A percentile compares a stretch with the other conserved stretches of the same genome.
Conservation (phyloP, 2,329 filamentous ascomycete genomes). For the Monosporascus sp. region DNA sequence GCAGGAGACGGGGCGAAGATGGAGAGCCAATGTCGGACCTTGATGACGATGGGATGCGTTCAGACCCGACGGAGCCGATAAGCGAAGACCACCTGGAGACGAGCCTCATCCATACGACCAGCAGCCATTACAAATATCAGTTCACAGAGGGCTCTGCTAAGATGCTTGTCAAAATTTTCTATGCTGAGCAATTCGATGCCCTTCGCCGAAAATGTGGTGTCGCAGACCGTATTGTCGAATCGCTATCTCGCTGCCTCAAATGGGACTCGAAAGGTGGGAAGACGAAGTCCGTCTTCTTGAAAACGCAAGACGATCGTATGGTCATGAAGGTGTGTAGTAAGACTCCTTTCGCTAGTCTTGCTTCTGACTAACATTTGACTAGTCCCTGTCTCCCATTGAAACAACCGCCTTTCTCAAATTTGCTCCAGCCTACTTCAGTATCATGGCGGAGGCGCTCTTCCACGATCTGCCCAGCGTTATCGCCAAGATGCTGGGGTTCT, state of each 20-base stretch:
- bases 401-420: conserved; percentile 92
- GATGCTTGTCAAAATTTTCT: conserved; percentile 98
- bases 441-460: conserved; percentile 95
- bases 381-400: conserved; percentile 84
- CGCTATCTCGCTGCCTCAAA: conserved; percentile 88
- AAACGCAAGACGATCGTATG: conserved; percentile 90
- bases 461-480: conserved; percentile 94
- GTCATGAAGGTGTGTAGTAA: conserved; percentile 62
- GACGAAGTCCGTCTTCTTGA: conserved; percentile 94
- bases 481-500: conserved; percentile 98
- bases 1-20: conserved; percentile 14
- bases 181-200: conserved; percentile 95
- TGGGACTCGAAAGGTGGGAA: conserved; percentile 99
- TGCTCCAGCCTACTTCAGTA: conserved; percentile 92
- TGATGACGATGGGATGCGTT: conserved; percentile 28
- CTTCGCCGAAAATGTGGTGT: conserved; percentile 89
- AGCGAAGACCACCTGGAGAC: conserved; percentile 73
- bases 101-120: conserved; percentile 75
- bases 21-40: conserved; percentile 13
- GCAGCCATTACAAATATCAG: conserved; percentile 92
- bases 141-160: conserved; percentile 91
- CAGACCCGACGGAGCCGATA: conserved; percentile 20
- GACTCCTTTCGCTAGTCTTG: conserved; percentile 25
- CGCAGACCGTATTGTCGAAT: conserved; percentile 90
- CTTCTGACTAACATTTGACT: conserved; percentile 30